These are phyloP conservation scores for Kockovaella imperatae DNA, from an alignment of 768 basidiomycete genomes.

Conservation along the genomic window DNA sequence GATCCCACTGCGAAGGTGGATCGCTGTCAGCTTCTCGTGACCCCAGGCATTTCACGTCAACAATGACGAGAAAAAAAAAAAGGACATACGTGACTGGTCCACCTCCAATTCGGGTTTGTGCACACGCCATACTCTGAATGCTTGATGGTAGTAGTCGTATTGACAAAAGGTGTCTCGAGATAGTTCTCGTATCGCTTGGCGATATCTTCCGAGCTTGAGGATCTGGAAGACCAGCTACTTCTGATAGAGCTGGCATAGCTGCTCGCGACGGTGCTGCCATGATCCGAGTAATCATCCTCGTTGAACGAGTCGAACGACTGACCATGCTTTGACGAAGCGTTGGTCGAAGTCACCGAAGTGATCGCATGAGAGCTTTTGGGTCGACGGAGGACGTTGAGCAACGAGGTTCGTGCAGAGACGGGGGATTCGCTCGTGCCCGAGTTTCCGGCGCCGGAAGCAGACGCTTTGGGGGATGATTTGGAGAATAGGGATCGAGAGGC, in stretches of 20 bases:
- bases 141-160: slow-evolving; percentile 34
- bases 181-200: slow-evolving; percentile 30
- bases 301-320: slow-evolving; percentile 10
- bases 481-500: too few species aligned
- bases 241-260: slow-evolving; percentile 27
- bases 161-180: slow-evolving; percentile 36
- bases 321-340: slow-evolving; percentile 1
- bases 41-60: too few species aligned
- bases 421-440: slow-evolving; percentile 6
- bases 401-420: slow-evolving; percentile 28
- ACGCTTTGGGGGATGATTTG: slow-evolving; percentile 6
- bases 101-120: slow-evolving; percentile 58
- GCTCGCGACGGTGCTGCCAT: slow-evolving; percentile 16
- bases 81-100: slow-evolving; percentile 46
- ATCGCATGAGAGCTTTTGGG: slow-evolving; percentile 14
- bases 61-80: background rate
- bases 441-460: too few species aligned
- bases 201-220: slow-evolving; percentile 17
- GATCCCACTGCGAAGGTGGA: slow-evolving; percentile 35
- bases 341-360: background rate
- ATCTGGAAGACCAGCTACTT: background rate
- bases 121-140: slow-evolving; percentile 91
- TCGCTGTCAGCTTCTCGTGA: slow-evolving; percentile 8
- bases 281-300: slow-evolving; percentile 32
- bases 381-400: slow-evolving; percentile 35